Evolutionary conservation across 1,284 basidiomycete species (phyloP), one percentile per base, ranked within the genome.

Genomic region (Cutaneotrichosporon dermatis): DNA sequence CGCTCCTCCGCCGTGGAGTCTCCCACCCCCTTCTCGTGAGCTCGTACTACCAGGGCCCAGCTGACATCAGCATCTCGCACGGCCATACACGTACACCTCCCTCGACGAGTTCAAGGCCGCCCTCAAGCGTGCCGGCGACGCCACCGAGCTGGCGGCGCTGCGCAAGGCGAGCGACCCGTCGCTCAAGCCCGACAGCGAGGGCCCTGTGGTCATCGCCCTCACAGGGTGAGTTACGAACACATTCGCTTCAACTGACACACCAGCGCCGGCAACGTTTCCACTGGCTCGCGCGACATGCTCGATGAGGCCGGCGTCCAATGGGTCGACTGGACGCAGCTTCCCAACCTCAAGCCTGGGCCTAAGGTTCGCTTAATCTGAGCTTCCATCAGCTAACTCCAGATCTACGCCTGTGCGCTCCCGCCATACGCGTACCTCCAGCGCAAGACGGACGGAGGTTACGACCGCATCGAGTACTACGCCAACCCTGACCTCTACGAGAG

Each of bases 11-110:
- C 71, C 79, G 85, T 2, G 92, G 92, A 0, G 82, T 90, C 8
- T 86, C 89, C 0, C 88, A 88, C 10, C 89, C 90, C 0, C 88
- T 94, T 70, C 80, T 94, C 10, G 89, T 90, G 68, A 63, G 86
- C 37, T 6, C 9, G 10, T 1, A 13, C 9, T 6, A n/a, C 11
- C 5, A 4, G 5, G 12, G 2, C 12, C 48, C 33, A 54, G 35
- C 59, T 61, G 41, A 61, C 49, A 49, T 8, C 61, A 89, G 88
- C 86, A 87, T 69, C 86, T 88, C 0, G 88, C 90, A 1, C 84
- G 90, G 11, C 90, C 91, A 6, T 88, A 91, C 68, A 87, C 86
- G 0, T 83, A 85, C 55, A 82, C 83, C 0, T 83, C 84, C 6
- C 76, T 92, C 6, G 78, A 82, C 4, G 81, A 82, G 11, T 81